These are phyloP conservation scores for Cyclotella distinguenda DNA, from an alignment of 108 stramenopile species.

Conservation along the genomic window DNA sequence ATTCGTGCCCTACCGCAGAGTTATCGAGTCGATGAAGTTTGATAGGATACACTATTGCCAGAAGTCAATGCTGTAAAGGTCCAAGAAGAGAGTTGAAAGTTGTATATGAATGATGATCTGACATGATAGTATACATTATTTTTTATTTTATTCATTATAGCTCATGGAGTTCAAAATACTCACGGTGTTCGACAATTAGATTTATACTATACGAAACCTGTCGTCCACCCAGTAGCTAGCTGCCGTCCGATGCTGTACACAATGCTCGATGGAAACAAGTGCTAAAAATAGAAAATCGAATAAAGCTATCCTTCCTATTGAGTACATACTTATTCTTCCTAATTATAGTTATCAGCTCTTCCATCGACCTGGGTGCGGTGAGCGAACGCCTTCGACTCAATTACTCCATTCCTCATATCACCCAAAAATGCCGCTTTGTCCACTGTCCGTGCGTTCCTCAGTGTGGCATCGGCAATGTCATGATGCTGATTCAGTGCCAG, in stretches of 20 bases:
- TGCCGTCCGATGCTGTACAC: no score
- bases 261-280: background rate
- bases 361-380: constrained; percentile 73
- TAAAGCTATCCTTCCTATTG: constrained; percentile 7
- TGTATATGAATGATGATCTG: no score
- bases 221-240: no score
- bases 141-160: no score
- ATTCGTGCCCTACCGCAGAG: constrained; percentile 17
- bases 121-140: no score
- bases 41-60: no score
- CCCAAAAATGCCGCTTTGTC: constrained; percentile 83
- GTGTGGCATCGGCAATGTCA: constrained; percentile 61
- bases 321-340: no score
- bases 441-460: constrained; percentile 72
- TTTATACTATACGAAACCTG: no score
- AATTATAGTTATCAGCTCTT: constrained; percentile 42
- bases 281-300: background rate
- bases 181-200: no score
- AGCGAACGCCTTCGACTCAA: constrained; percentile 77
- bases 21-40: background rate
- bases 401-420: constrained; percentile 73
- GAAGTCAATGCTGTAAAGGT: no score
- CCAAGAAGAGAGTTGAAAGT: no score
- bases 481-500: constrained; percentile 52
- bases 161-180: no score